Conservation (phyloP, 2,329 filamentous ascomycete genomes). For the Scolecobasidium constrictum region DNA sequence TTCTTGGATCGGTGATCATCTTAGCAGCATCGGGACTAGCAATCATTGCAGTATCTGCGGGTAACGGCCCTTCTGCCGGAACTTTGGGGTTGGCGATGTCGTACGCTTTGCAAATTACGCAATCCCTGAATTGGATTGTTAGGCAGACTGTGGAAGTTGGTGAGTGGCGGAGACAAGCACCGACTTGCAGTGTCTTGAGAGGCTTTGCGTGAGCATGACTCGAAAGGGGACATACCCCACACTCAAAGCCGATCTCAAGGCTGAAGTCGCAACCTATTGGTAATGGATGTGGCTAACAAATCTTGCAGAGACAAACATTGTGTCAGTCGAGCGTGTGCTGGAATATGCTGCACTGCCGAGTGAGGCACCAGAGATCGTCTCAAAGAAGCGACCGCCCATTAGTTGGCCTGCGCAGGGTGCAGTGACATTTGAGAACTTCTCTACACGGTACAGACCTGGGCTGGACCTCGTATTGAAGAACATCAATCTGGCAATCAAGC, state of each 20-base stretch:
- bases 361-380: slow-evolving; percentile 89
- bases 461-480: slow-evolving; percentile 90
- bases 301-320: slow-evolving; percentile 84
- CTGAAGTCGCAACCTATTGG: too few relatives aligned
- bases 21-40: slow-evolving; percentile 73
- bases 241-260: too few relatives aligned
- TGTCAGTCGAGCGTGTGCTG: slow-evolving; percentile 92
- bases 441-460: slow-evolving; percentile 80
- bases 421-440: slow-evolving; percentile 87
- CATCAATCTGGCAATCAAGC: slow-evolving; percentile 83
- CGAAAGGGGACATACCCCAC: too few relatives aligned
- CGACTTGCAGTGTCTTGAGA: too few relatives aligned
- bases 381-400: slow-evolving; percentile 72
- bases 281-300: too few relatives aligned
- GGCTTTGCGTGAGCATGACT: too few relatives aligned
- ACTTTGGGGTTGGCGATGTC: slow-evolving; percentile 91
- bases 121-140: slow-evolving; percentile 97
- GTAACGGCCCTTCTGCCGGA: slow-evolving; percentile 55
- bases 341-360: slow-evolving; percentile 88
- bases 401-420: slow-evolving; percentile 87
- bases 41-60: slow-evolving; percentile 65
- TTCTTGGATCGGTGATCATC: slow-evolving; percentile 91
- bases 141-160: slow-evolving; percentile 92
- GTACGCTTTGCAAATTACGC: slow-evolving; percentile 92
- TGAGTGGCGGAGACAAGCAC: too few relatives aligned